Evolutionary conservation across 257 asterid species (phyloP), one percentile per base, ranked within the genome.

Genomic region (Solanum virginianum): DNA sequence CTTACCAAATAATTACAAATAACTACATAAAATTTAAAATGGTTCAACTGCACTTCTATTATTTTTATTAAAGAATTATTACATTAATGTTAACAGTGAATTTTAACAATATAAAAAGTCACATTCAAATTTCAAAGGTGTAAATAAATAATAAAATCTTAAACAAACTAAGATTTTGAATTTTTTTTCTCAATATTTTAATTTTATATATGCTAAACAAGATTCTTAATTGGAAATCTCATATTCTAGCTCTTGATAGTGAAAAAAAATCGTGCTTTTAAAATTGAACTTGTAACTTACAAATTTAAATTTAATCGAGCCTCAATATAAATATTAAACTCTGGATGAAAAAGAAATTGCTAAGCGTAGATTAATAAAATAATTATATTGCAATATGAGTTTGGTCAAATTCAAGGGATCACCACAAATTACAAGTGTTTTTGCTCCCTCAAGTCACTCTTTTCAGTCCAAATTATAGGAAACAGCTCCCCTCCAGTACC

Each of bases 271-370:
- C 0, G 1, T 60, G 32, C 10, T 4, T n/a, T 10, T 1, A n/a
- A 10, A 10, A n/a, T 2, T 60, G 1, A 60, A n/a, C 1, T n/a
- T n/a, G 18, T 1, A 4, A 24, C 2, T 3, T 4, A 3, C 0
- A 1, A 5, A 60, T 59, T 7, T n/a, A 59, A 59, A 59, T 59
- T 59, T 59, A 59, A 10, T 59, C 0, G 3, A 5, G 1, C 11
- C 22, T 59, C 4, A 59, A 5, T n/a, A 59, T 0, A 0, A 59
- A 59, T 59, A 59, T 0, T n/a, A 0, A 10, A 59, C 7, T 9
- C 0, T 6, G 1, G 0, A 18, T 18, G 12, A 18, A 20, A 20
- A 57, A 57, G 2, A 36, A 39, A 39, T 0, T 70, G 26, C 29
- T 39, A 43, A 11, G 20, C 1, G 20, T 5, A 72, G 11, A 18